Evolutionary conservation across 1,139 yeast genomes (phyloP).

Genomic region (Hyphopichia buzzinii): DNA sequence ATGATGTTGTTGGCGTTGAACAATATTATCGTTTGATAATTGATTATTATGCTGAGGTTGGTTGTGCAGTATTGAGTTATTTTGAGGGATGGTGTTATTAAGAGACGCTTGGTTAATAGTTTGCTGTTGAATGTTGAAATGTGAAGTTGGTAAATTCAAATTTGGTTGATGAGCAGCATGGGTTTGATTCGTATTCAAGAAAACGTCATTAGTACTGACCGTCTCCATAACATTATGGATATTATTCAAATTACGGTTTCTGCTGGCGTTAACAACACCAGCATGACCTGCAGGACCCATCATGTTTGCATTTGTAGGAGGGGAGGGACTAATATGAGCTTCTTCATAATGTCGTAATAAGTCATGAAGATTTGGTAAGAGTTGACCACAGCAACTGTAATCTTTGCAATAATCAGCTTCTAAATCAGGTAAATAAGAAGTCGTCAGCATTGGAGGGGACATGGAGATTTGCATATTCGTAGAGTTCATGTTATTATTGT

Average conservation of each 20-base stretch:
- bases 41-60: slow-evolving; percentile 5
- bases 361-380: slow-evolving; percentile 90
- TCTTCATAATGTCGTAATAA: slow-evolving; percentile 93
- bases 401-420: slow-evolving; percentile 97
- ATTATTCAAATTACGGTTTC: slow-evolving; percentile 39
- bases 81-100: slow-evolving; percentile 8
- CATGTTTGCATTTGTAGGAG: slow-evolving; percentile 33
- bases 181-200: slow-evolving; percentile 44
- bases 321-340: slow-evolving; percentile 82
- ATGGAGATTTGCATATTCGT: slow-evolving; percentile 30
- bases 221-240: slow-evolving; percentile 61
- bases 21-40: neutral
- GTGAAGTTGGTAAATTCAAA: slow-evolving; percentile 15
- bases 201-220: slow-evolving; percentile 87
- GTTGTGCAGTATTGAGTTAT: slow-evolving; percentile 2
- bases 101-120: slow-evolving; percentile 15
- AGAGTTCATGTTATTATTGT: slow-evolving; percentile 12
- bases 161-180: slow-evolving; percentile 9
- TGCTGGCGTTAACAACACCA: slow-evolving; percentile 31
- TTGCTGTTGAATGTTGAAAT: slow-evolving; percentile 23
- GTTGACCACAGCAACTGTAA: slow-evolving; percentile 92
- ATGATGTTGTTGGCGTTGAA: slow-evolving; percentile 10
- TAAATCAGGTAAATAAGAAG: slow-evolving; percentile 82
- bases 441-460: slow-evolving; percentile 63
- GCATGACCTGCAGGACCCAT: slow-evolving; percentile 37